These are phyloP conservation scores for Papiliotrema terrestris DNA, from an alignment of 1,284 basidiomycete species.

Conservation along the genomic window DNA sequence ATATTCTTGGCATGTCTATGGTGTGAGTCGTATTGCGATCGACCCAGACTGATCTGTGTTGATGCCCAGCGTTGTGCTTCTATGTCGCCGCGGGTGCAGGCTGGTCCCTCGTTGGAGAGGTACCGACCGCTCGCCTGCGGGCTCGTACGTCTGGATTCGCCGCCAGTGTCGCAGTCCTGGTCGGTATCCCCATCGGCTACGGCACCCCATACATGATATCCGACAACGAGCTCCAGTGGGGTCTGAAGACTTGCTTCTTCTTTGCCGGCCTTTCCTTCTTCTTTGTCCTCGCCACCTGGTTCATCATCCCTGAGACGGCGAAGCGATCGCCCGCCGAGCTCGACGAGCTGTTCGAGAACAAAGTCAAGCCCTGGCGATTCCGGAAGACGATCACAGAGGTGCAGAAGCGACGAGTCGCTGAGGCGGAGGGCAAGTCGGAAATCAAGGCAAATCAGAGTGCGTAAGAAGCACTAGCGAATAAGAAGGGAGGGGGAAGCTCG, in stretches of 20 bases:
- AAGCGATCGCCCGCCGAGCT: too few relatives aligned
- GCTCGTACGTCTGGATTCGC: conserved; percentile 11
- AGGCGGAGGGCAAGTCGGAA: too few relatives aligned
- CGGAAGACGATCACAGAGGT: too few relatives aligned
- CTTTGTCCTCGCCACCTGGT: conserved; percentile 10
- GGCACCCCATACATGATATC: conserved; percentile 18
- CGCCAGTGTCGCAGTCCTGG: conserved; percentile 4
- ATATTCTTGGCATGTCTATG: not conserved
- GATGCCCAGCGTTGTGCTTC: not conserved
- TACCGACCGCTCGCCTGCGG: not conserved
- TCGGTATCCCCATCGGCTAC: conserved; percentile 9
- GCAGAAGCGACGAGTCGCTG: too few relatives aligned
- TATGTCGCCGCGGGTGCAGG: too few relatives aligned
- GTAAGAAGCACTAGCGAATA: too few relatives aligned
- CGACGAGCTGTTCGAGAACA: too few relatives aligned
- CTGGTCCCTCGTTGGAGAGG: not conserved
- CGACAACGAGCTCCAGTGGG: conserved; percentile 17
- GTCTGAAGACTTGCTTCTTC: conserved; percentile 19
- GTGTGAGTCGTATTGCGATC: not conserved
- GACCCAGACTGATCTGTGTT: not conserved
- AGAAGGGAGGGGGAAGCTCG: too few relatives aligned
- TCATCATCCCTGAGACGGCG: conserved; percentile 25
- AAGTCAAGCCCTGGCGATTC: too few relatives aligned
- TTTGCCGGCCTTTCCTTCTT: conserved; percentile 19
- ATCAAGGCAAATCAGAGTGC: too few relatives aligned